Evolutionary conservation across 176 grass and related monocot genomes (phyloP), one percentile per base, ranked within the genome.

Genomic region (Canna indica): DNA sequence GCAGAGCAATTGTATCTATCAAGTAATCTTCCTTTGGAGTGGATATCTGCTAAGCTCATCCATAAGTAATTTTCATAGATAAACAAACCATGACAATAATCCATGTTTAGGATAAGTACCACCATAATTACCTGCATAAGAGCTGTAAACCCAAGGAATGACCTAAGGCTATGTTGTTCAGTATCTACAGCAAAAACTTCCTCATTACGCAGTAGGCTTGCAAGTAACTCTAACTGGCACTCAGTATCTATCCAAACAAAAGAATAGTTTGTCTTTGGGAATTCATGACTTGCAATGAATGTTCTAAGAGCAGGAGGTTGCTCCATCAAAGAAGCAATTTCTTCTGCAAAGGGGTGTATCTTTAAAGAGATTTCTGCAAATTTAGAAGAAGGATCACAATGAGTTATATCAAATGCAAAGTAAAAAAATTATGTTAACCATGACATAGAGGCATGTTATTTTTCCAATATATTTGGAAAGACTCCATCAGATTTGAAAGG

Each of bases 61-160:
- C 36, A n/a, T 1, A 2, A 67, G 0, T 41, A 12, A 70, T 2
- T 17, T 47, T 16, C 3, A 28, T 25, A 38, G 18, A 41, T n/a
- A 70, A 17, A 31, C 0, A 17, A 25, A n/a, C 24, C 20, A 66
- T 1, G 22, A 65, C 31, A 66, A 39, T 66, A 39, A 66, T 22
- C 32, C 35, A 24, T 39, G 15, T 66, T 7, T 14, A 30, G 25
- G 3, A 60, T 14, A 60, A 65, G 11, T n/a, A 34, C n/a, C 34
- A 45, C 42, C 32, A 56, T 4, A 68, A 56, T 87, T 89, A 96
- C 93, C 93, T 96, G 93, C 83, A 96, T 88, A 46, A 96, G 70
- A 73, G 93, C 85, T 79, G 93, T 91, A 84, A 83, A 96, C 38
- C 93, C 93, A 73, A 96, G 79, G 88, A 96, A 96, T 42, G 93